Percentiles rank a stretch among this genome's conserved stretches.
phyloP scores from a whole-genome alignment of 106 monocot genomes.

The Dactylorhiza incarnata region DNA sequence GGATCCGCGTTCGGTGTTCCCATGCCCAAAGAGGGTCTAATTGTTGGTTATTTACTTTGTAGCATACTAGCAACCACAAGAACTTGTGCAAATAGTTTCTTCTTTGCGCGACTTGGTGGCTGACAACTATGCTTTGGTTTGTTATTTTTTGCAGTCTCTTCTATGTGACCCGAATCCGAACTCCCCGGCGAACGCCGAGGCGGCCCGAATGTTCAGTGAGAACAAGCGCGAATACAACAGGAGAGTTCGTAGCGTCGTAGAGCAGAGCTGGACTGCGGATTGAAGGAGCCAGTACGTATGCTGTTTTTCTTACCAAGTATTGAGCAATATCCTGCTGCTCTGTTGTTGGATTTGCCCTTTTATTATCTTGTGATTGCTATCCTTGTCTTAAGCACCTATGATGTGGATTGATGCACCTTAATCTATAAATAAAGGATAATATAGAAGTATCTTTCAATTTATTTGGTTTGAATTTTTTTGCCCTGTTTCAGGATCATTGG shows the following conservation, averaged over 20 bases:
- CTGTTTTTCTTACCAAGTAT: not conserved
- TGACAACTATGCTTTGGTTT: too few species aligned
- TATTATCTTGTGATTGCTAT: slow-evolving; percentile 4
- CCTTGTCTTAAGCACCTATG: not conserved
- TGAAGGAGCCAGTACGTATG: slow-evolving; percentile 5
- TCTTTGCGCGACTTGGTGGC: too few species aligned
- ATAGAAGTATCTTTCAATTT: too few species aligned
- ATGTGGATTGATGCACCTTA: not conserved
- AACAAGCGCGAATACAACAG: slow-evolving; percentile 28
- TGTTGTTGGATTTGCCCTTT: not conserved
- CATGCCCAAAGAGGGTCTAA: too few species aligned
- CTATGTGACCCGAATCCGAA: slow-evolving; percentile 30
- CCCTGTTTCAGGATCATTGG: too few species aligned
- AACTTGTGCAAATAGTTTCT: too few species aligned
- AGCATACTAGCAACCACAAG: too few species aligned
- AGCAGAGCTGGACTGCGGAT: slow-evolving; percentile 34
- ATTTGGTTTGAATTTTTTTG: too few species aligned
- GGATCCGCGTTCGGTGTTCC: too few species aligned
- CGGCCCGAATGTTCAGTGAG: slow-evolving; percentile 28
- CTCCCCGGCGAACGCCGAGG: slow-evolving; percentile 33
- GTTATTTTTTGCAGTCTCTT: slow-evolving; percentile 10
- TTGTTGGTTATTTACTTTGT: too few species aligned
- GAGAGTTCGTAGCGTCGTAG: slow-evolving; percentile 22
- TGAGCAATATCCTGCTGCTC: not conserved
- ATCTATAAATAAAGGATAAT: not conserved